These are phyloP conservation scores for Blastocystis hominis DNA, from an alignment of 352 stramenopile species.

Conservation along the genomic window DNA sequence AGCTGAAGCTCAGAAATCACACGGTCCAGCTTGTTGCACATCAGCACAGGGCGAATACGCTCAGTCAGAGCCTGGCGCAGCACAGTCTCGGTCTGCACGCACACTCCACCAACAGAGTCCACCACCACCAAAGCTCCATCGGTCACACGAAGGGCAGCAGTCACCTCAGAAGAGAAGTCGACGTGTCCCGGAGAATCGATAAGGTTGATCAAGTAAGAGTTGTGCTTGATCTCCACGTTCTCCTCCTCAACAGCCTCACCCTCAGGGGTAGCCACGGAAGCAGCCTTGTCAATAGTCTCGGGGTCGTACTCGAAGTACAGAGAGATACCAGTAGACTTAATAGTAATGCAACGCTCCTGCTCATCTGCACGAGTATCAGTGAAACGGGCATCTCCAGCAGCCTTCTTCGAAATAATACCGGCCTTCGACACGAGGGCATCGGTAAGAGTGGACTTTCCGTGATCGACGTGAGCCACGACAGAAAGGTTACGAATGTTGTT, in stretches of 20 bases:
- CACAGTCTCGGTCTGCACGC: slow-evolving; percentile 97
- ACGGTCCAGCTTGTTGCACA: slow-evolving; percentile 99
- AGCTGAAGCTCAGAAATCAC: slow-evolving; percentile 93
- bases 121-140: slow-evolving; percentile 97
- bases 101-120: slow-evolving; percentile 96
- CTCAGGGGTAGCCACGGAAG: slow-evolving; percentile 39
- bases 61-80: slow-evolving; percentile 92
- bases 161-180: slow-evolving; percentile 98
- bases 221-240: slow-evolving; percentile 82
- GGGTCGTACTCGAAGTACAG: slow-evolving; percentile 99
- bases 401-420: slow-evolving; percentile 95
- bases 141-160: slow-evolving; percentile 91
- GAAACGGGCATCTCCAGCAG: slow-evolving; percentile 92
- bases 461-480: slow-evolving; percentile 98
- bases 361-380: slow-evolving; percentile 97
- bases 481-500: slow-evolving; percentile 99
- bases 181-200: slow-evolving; percentile 99
- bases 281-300: slow-evolving; percentile 58
- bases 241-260: background rate
- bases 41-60: slow-evolving; percentile 91
- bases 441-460: slow-evolving; percentile 98
- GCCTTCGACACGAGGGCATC: slow-evolving; percentile 96
- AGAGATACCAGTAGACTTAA: slow-evolving; percentile 98
- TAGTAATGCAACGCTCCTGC: slow-evolving; percentile 97
- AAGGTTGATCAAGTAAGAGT: slow-evolving; percentile 98